Conservation (phyloP, 129 eudicot species). For the Escallonia rubra region DNA sequence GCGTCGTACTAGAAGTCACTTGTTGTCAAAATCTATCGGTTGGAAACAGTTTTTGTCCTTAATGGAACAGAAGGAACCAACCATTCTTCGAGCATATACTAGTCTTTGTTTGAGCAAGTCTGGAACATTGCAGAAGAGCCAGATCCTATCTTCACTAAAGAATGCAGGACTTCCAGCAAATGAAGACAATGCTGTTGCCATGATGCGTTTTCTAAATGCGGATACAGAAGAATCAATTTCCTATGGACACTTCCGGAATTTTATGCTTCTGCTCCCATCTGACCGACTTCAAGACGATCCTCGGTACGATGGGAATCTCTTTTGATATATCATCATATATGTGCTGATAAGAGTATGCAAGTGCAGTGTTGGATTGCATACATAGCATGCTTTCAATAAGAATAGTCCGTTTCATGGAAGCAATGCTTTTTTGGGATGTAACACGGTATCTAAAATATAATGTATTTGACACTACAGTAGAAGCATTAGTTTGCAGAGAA, state of each 20-base stretch:
- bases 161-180: slow-evolving; percentile 97
- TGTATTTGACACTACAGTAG: no score
- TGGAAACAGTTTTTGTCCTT: slow-evolving; percentile 90
- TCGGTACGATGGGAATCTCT: slow-evolving; percentile 34
- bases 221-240: slow-evolving; percentile 89
- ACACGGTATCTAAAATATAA: no score
- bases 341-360: neutral
- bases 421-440: no score
- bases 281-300: slow-evolving; percentile 97
- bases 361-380: neutral
- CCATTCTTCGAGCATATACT: slow-evolving; percentile 91
- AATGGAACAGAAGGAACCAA: slow-evolving; percentile 98
- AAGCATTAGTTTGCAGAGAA: no score
- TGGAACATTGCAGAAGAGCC: slow-evolving; percentile 89
- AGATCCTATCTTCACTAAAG: slow-evolving; percentile 74
- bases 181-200: slow-evolving; percentile 97
- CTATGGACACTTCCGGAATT: slow-evolving; percentile 92
- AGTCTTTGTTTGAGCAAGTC: slow-evolving; percentile 90
- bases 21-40: slow-evolving; percentile 93
- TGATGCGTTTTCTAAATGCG: slow-evolving; percentile 92
- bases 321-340: neutral
- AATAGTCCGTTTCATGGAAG: no score
- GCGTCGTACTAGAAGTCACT: slow-evolving; percentile 80
- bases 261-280: slow-evolving; percentile 92
- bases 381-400: neutral